Base-by-base conservation (phyloP, 1,139 yeast genomes). In the Sporopachydermia cereana region DNA sequence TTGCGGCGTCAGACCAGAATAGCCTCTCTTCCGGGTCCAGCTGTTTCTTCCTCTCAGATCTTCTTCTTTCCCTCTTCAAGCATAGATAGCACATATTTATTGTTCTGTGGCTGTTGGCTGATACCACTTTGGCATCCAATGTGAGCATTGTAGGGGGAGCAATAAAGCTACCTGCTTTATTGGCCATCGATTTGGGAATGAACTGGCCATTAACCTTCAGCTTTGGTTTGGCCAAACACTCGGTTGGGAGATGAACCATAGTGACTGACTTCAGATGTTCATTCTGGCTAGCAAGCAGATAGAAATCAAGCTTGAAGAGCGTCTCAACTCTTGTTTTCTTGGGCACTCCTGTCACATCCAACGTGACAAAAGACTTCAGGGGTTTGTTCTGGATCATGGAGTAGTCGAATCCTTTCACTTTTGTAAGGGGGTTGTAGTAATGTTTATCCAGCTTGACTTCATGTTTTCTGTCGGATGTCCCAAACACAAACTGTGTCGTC, bases 251-350 rank as follows among this genome's bases (percentile, higher is more conserved):
- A 12, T 34, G 9, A 12, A 34, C 7, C 17, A 34, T 12, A 5
- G 39, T 7, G 9, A 20, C 39, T 7, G 29, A 25, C 14, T 7
- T 7, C 7, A 25, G 29, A 7, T 25, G 7, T 21, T 7, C 5
- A 16, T 16, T n/a, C 5, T 7, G 5, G 17, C 22, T 34, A 27
- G 30, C 12, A 27, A n/a, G 30, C 12, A 27, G 12, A 12, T 12
- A 12, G n/a, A 27, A 12, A 27, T 27, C n/a, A 12, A 34, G 18
- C 9, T 16, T 34, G 39, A 34, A 34, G 9, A 34, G 39, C 9
- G 39, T 34, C 17, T 34, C 39, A 16, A 34, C 39, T 34, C 39
- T 34, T 20, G 39, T 34, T 34, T 34, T 34, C 22, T 16, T 16
- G 9, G 39, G 39, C 9, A 34, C 17, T 34, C 39, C 39, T 12